Evolutionary conservation across 345 rosid genomes (phyloP), one percentile per base, ranked within the genome.

Genomic region (Eucalyptus marginata): DNA sequence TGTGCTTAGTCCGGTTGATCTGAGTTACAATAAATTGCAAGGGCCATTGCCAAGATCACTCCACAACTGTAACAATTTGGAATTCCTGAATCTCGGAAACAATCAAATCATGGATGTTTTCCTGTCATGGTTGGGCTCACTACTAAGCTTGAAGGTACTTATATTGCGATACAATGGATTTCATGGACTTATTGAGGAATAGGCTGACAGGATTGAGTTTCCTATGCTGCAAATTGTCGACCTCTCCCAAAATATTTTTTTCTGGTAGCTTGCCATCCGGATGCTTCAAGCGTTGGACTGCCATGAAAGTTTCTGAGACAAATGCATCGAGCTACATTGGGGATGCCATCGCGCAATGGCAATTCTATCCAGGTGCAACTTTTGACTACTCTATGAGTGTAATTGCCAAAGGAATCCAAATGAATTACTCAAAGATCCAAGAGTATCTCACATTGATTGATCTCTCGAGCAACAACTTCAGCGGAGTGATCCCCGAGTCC

Each of bases 21-120:
- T 91, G 3, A 4, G 1, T 7, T 4, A 18, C 14, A 33, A 18
- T 20, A 87, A 81, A 62, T 33, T 47, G 13, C 36, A 8, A 1
- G 49, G 87, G 15, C 86, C 44, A 31, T 9, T 91, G 7, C 93
- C 92, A 4, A 80, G 88, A 71, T 90, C 90, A 7, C 22, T 92
- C 12, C 44, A 3, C 27, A 89, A 88, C 2, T 90, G 91, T 33
- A 47, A 12, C 6, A 49, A 4, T 64, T 49, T 90, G 13, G 59
- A 90, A 46, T 86, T 49, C 43, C 3, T 90, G 5, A 86, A 89
- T 87, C 8, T 89, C 0, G 64, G 80, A 33, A 58, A 50, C 49
- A 90, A 90, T 52, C 12, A 18, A 0, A 59, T 90, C 24, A 40
- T 25, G 1, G 89, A 88, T 22, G 10, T 52, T 27, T 87, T 89